phyloP scores from a whole-genome alignment of 495 filamentous ascomycete genomes.

The Hyphodiscus hymeniophilus region DNA sequence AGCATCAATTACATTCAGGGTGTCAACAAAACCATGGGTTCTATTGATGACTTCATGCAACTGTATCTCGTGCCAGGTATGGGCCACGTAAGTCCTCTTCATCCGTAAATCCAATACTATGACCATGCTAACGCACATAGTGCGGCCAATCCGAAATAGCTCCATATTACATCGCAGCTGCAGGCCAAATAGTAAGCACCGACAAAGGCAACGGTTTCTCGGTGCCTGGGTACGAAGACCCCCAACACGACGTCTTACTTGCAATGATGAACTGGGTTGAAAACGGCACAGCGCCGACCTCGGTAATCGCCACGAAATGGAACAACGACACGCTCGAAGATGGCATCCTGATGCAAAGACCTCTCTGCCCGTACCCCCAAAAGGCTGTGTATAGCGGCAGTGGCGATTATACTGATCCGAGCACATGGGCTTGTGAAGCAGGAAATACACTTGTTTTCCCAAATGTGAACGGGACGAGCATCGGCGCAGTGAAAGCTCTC shows the following conservation, averaged over 20 bases:
- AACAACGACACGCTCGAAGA: constrained; percentile 25
- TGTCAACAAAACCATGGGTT: constrained; percentile 27
- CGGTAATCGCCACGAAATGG: constrained; percentile 37
- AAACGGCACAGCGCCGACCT: constrained; percentile 29
- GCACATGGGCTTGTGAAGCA: no score
- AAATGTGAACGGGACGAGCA: no score
- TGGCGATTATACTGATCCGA: no score
- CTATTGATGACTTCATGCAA: constrained; percentile 29
- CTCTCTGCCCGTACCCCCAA: constrained; percentile 36
- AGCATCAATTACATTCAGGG: constrained; percentile 36
- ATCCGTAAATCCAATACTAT: no score
- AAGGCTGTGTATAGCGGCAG: constrained; percentile 9
- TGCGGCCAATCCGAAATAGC: no score
- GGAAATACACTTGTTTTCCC: no score
- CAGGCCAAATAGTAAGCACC: constrained; percentile 27
- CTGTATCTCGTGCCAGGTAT: constrained; percentile 37
- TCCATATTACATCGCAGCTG: constrained; percentile 37
- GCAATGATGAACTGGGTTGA: constrained; percentile 49
- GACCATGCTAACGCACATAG: constrained; percentile 24
- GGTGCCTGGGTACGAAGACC: constrained; percentile 35
- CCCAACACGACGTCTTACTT: constrained; percentile 36
- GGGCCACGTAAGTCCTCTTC: no score
- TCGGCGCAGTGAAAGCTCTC: no score
- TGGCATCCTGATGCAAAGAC: constrained; percentile 34
- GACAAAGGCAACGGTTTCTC: constrained; percentile 15